Evolutionary conservation across 208 protist species (phyloP), one percentile per base, ranked within the genome.

Genomic region (Crithidia bombi): DNA sequence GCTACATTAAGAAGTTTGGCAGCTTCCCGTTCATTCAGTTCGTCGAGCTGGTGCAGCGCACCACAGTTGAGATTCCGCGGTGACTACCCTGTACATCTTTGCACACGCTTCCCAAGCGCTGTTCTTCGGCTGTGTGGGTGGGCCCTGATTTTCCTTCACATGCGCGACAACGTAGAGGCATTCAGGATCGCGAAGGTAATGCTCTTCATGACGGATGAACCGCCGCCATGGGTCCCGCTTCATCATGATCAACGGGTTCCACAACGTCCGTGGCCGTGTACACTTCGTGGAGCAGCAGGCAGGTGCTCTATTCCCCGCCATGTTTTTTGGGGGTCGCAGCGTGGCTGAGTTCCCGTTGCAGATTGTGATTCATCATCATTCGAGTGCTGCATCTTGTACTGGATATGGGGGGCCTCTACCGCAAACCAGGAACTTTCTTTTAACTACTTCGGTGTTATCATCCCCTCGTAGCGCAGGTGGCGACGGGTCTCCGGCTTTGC

Each of bases 111-210:
- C 62, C 3, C 82, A 89, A 55, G 73, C 88, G 21, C 19, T 89
- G 17, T 91, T 90, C 67, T 93, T 96, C 57, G 73, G 72, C 5
- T 17, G 81, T 19, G 36, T 96, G 30, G 73, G 87, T 19, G 91
- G 88, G n/a, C n/a, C 14, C 75, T 93, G 19, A 90, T 93, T 41
- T 96, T 92, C 64, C 9, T 91, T n/a, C 73, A 82, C 54, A 3
- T 96, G n/a, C 61, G 71, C 11, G 26, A 71, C 64, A 79, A 90
- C 73, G 58, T 47, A 19, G 43, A 47, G 81, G 84, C 30, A 69
- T 94, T 32, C 79, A 84, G 46, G 86, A 92, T 73, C 82, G 85
- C 52, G 30, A 83, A n/a, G 83, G 83, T 50, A n/a, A 33, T 93
- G 23, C 54, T 95, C 25, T 95, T 92, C 66, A 86, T 90, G 79